A percentile compares a stretch with the other conserved stretches of the same genome.
Evolutionary conservation across 163 green algal genomes (phyloP).

Genomic region (Chlamydomonas reinhardtii): DNA sequence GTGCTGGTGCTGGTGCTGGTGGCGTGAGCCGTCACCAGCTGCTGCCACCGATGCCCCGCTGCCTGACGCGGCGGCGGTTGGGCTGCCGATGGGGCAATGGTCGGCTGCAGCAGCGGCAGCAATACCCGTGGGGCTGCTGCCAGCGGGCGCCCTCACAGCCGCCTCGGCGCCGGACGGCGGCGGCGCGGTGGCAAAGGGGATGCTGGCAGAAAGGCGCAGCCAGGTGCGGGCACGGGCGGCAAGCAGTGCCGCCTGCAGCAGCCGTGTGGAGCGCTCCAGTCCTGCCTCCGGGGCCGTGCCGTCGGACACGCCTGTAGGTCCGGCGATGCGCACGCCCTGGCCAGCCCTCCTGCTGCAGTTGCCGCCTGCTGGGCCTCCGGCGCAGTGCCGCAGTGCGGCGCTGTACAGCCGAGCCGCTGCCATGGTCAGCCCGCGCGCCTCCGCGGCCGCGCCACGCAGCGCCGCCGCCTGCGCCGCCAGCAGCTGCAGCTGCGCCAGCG

Average conservation of each 20-base stretch:
- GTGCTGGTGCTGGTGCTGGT: too few species aligned
- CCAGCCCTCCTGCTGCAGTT: background rate
- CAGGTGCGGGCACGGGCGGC: background rate
- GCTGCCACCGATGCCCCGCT: too few species aligned
- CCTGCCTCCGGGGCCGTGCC: too few species aligned
- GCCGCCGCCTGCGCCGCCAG: constrained; percentile 22
- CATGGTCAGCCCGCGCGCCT: background rate
- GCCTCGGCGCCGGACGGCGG: too few species aligned
- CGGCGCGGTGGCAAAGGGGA: background rate
- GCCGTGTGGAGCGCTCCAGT: background rate
- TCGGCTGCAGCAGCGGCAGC: too few species aligned
- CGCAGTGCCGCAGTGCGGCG: background rate
- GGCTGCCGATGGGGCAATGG: too few species aligned
- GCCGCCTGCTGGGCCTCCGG: too few species aligned
- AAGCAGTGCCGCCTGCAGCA: constrained; percentile 2
- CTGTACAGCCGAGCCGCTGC: constrained; percentile 1
- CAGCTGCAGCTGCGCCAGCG: background rate
- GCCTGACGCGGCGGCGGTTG: too few species aligned
- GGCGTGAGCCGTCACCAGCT: too few species aligned
- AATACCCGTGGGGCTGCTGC: too few species aligned
- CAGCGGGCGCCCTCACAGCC: too few species aligned
- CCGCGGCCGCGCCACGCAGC: constrained; percentile 20
- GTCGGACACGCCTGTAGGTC: background rate
- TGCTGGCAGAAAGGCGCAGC: constrained; percentile 5
- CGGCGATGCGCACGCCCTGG: too few species aligned